Evolutionary conservation across 306 rosid genomes (phyloP).

Genomic region (Acacia acuminata): DNA sequence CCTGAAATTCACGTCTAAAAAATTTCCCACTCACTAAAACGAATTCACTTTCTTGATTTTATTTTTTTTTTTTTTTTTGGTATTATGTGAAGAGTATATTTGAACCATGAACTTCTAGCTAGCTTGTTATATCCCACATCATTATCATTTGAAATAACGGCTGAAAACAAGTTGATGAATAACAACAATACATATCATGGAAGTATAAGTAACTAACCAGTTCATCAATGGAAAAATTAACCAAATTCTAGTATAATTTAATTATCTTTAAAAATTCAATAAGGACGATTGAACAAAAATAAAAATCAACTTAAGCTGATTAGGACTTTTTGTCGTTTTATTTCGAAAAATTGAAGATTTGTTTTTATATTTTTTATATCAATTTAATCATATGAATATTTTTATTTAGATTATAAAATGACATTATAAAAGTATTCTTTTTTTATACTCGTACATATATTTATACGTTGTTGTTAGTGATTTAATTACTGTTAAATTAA

Average conservation of each 20-base stretch:
- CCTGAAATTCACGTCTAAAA: not conserved
- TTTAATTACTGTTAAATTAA: not conserved
- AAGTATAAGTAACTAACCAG: not conserved
- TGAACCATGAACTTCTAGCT: not conserved
- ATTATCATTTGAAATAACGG: not conserved
- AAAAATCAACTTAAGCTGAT: not conserved
- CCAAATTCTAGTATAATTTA: not conserved
- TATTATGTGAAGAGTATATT: not conserved
- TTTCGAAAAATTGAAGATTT: not conserved
- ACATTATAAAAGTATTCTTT: not conserved
- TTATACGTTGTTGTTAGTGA: not conserved
- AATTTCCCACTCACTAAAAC: not conserved
- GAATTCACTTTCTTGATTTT: not conserved
- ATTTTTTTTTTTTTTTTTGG: rapidly evolving
- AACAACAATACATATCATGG: no score
- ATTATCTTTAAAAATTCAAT: not conserved
- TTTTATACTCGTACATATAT: not conserved
- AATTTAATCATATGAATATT: not conserved
- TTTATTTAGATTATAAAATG: not conserved
- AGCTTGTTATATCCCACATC: not conserved
- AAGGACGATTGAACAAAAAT: not conserved
- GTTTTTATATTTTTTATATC: not conserved
- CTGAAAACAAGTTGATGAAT: not conserved
- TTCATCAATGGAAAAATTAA: no score
- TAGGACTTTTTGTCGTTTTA: not conserved